Evolutionary conservation across 768 basidiomycete species (phyloP).

Genomic region (Rhodotorula kratochvilovae): DNA sequence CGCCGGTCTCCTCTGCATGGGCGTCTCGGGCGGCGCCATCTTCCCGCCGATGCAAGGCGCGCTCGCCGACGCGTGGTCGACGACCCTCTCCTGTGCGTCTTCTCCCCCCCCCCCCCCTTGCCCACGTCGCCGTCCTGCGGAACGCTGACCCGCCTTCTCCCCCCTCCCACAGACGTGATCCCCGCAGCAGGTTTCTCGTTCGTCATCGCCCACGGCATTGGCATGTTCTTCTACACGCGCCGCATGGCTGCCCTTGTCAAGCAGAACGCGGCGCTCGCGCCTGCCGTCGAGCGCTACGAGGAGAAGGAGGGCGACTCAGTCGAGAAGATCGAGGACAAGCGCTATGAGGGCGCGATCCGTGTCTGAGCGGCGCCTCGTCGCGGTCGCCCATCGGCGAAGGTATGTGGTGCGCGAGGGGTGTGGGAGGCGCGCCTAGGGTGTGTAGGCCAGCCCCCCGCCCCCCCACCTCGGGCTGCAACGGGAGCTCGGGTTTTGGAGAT

Average conservation of each 20-base stretch:
- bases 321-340: slow-evolving; percentile 4
- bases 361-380: neutral
- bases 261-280: slow-evolving; percentile 50
- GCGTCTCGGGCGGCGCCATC: slow-evolving; percentile 33
- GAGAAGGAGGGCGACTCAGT: slow-evolving; percentile 12
- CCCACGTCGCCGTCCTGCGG: too few relatives aligned
- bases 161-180: neutral
- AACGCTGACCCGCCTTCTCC: neutral
- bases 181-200: neutral
- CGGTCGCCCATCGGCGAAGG: too few relatives aligned
- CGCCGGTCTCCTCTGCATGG: slow-evolving; percentile 44
- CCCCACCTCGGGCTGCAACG: too few relatives aligned
- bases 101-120: neutral
- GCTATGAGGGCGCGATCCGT: slow-evolving; percentile 2
- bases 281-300: neutral
- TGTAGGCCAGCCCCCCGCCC: too few relatives aligned
- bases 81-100: slow-evolving; percentile 13
- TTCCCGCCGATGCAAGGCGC: slow-evolving; percentile 48
- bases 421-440: too few relatives aligned
- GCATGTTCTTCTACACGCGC: slow-evolving; percentile 83
- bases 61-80: slow-evolving; percentile 42
- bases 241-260: slow-evolving; percentile 56
- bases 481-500: too few relatives aligned
- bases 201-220: slow-evolving; percentile 8
- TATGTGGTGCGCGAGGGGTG: too few relatives aligned